Evolutionary conservation across 495 filamentous ascomycete genomes (phyloP).

Genomic region (Clohesyomyces aquaticus): DNA sequence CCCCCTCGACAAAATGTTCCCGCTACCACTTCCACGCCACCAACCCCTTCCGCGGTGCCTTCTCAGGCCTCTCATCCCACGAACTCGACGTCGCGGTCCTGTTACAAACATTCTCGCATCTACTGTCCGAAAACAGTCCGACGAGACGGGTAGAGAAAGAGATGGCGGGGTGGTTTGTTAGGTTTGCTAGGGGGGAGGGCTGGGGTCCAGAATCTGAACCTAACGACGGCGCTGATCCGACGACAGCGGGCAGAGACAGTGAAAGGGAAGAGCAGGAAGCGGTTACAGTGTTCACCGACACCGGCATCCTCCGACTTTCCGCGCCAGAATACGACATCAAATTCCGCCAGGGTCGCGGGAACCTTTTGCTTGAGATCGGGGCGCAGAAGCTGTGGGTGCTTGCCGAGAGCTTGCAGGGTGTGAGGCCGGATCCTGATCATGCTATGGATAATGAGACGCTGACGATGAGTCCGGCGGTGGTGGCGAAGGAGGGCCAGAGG

Average conservation of each 20-base stretch:
- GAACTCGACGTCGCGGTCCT: slow-evolving; percentile 31
- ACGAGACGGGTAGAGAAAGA: not conserved
- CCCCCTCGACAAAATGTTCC: not conserved
- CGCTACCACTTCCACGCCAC: slow-evolving; percentile 26
- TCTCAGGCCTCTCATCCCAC: slow-evolving; percentile 15
- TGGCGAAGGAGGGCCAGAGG: too few relatives aligned
- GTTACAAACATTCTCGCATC: slow-evolving; percentile 7
- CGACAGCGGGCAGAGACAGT: too few relatives aligned
- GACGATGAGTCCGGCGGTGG: too few relatives aligned
- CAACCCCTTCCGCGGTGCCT: slow-evolving; percentile 22
- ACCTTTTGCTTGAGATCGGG: slow-evolving; percentile 23
- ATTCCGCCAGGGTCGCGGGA: slow-evolving; percentile 17
- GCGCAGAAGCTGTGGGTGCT: slow-evolving; percentile 18
- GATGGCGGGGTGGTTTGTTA: slow-evolving; percentile 22
- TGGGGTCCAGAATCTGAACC: slow-evolving; percentile 9
- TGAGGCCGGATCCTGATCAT: slow-evolving; percentile 23
- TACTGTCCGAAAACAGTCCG: not conserved
- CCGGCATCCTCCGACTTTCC: not conserved
- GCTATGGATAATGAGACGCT: too few relatives aligned
- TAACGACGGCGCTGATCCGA: too few relatives aligned
- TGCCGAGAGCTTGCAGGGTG: slow-evolving; percentile 30
- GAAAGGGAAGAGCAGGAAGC: not conserved
- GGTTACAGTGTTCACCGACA: slow-evolving; percentile 11
- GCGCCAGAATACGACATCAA: slow-evolving; percentile 18
- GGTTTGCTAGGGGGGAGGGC: slow-evolving; percentile 24